Evolutionary conservation across 805 yeast genomes (phyloP), one percentile per base, ranked within the genome.

Genomic region (Saccharomycopsis amapae): DNA sequence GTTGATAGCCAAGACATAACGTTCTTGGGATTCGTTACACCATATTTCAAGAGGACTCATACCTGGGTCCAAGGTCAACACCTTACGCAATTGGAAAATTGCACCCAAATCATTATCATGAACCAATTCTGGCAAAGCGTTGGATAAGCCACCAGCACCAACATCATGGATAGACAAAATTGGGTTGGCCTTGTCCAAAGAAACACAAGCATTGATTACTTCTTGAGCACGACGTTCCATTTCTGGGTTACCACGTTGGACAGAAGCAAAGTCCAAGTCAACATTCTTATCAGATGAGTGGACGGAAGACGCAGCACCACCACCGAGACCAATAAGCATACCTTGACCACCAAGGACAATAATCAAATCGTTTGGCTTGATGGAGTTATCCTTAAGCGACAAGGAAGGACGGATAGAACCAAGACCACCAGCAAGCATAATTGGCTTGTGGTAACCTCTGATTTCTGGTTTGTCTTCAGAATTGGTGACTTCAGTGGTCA

Each of bases 41-140:
- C 99, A 93, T 53, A 93, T 87, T 70, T 93, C 98, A 95, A 93
- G 86, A 46, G 99, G 97, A 4, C 97, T 90, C 97, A 93, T 87
- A 48, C 97, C 95, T 40, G 96, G 95, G 65, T 93, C 99, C 54
- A 88, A 75, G 31, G 88, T 81, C 46, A 95, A 76, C 47, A 93
- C 82, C 46, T 89, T 84, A 66, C 99, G 79, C 54, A 93, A 73
- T 65, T 93, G 96, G 53, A 93, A 93, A 53, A 63, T 73, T 24
- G 96, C 99, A 62, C 99, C 99, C 52, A 93, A 74, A 54, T 85
- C 93, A 62, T 93, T 93, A 64, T 93, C 99, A 61, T 93, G 97
- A 22, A 93, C 98, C 54, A 93, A 74, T 68, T 93, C 99, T 7
- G 99, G 97, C 56, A 93, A 71, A 6, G 98, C 99, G 59, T 93